Conservation (phyloP, 1,139 yeast genomes). For the Diutina ranongensis region DNA sequence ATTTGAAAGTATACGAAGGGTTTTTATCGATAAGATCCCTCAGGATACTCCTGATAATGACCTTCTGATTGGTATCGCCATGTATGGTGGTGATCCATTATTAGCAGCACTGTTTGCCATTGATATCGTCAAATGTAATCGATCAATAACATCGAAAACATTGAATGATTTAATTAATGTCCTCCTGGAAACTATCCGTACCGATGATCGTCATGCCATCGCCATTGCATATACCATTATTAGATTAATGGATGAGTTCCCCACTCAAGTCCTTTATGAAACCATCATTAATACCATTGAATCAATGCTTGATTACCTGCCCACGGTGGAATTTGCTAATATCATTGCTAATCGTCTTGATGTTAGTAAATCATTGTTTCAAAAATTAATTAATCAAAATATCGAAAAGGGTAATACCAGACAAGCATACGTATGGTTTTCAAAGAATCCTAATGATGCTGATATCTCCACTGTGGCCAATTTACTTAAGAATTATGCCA, state of each 20-base stretch:
- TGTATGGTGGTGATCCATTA: background rate
- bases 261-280: background rate
- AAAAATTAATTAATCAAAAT: background rate
- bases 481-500: background rate
- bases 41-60: background rate
- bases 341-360: background rate
- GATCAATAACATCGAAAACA: background rate
- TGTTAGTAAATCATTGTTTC: background rate
- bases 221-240: background rate
- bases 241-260: background rate
- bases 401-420: background rate
- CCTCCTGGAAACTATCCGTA: background rate
- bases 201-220: background rate
- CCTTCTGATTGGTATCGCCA: background rate
- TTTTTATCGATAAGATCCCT: background rate
- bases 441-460: background rate
- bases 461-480: background rate
- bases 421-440: background rate
- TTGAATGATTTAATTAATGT: background rate
- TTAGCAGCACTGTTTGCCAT: constrained; percentile 3
- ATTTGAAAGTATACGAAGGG: background rate
- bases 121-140: background rate
- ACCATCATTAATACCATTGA: background rate
- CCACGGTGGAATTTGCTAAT: background rate
- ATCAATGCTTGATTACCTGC: background rate